phyloP scores from a whole-genome alignment of 352 stramenopile species.

The Aphanomyces stellatus region DNA sequence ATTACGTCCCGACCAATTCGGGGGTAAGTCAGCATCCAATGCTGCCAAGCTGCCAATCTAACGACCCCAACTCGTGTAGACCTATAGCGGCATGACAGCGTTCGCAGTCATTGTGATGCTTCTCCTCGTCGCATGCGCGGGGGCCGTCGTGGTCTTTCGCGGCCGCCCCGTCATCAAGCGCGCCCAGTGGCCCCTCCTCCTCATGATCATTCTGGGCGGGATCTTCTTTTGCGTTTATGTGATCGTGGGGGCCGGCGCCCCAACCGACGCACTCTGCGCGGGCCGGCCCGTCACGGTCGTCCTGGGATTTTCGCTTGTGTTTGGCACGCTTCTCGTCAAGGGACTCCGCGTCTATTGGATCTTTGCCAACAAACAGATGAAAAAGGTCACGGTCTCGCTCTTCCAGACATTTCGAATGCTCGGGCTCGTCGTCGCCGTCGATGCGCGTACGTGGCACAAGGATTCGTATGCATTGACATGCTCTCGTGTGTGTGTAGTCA shows the following conservation, averaged over 20 bases:
- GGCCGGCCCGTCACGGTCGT: constrained; percentile 29
- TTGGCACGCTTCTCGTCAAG: constrained; percentile 37
- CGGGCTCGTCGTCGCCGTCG: neutral
- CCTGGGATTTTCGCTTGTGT: constrained; percentile 38
- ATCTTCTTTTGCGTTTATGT: constrained; percentile 36
- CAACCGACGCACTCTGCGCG: constrained; percentile 28
- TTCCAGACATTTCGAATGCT: neutral
- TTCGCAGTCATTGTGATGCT: constrained; percentile 13
- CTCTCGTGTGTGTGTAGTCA: neutral
- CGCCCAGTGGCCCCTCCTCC: constrained; percentile 23
- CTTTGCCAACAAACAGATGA: constrained; percentile 37
- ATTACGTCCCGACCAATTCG: constrained; percentile 7
- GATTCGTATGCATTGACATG: neutral
- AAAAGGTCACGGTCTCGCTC: constrained; percentile 17
- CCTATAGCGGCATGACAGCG: constrained; percentile 4
- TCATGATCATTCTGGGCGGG: constrained; percentile 34
- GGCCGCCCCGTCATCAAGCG: constrained; percentile 24
- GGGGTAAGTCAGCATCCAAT: neutral
- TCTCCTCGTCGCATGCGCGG: neutral
- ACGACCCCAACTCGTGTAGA: neutral
- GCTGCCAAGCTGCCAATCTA: neutral
- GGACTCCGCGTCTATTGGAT: constrained; percentile 46
- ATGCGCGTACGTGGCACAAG: neutral
- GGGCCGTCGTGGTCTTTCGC: constrained; percentile 14
- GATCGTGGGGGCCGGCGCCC: constrained; percentile 37